Base-by-base conservation (phyloP, 352 stramenopile species). In the Aphanomyces astaci region DNA sequence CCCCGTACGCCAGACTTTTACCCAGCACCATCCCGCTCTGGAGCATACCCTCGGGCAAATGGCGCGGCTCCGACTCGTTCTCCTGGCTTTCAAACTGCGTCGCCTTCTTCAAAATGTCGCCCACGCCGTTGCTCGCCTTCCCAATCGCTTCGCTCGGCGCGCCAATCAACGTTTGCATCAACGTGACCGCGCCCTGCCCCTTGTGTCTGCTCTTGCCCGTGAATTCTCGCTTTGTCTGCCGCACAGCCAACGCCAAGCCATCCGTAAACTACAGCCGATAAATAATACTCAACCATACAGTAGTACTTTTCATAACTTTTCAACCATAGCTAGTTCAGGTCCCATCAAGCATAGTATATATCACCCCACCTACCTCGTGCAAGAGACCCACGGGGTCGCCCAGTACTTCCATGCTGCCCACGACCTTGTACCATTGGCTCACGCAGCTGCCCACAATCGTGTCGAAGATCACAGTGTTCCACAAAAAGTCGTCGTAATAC, bases 381-480 rank as follows among this genome's bases (percentile, higher is more conserved):
- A 86, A 81, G 17, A 95, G 80, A 0, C 87, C 87, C 31, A 95
- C 79, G 5, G 87, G 87, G 67, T 95, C 87, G 17, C 87, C 87
- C 13, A 95, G 71, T 67, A 95, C 72, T 70, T 95, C 87, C 1
- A 95, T 82, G 66, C 82, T 92, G 36, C 87, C 87, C 24, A 95
- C 87, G 28, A 95, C 90, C 69, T 92, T 94, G 74, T 95, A 95
- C 87, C 87, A 95, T 69, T 95, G 87, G 0, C 84, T 76, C 27
- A 95, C 70, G 9, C 93, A 83, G 3, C 77, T 82, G 60, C 83
- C 74, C 15, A 94, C 82, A 59, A 92, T 86, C 63, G 86, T 80
- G 25, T 68, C 62, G 51, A 78, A 76, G 5, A 93, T 67, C 15
- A 94, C 84, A 27, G 86, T 81, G 33, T 71, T 64, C 51, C 80